Base-by-base conservation (phyloP, 352 stramenopile genomes). In the Thraustotheca clavata region DNA sequence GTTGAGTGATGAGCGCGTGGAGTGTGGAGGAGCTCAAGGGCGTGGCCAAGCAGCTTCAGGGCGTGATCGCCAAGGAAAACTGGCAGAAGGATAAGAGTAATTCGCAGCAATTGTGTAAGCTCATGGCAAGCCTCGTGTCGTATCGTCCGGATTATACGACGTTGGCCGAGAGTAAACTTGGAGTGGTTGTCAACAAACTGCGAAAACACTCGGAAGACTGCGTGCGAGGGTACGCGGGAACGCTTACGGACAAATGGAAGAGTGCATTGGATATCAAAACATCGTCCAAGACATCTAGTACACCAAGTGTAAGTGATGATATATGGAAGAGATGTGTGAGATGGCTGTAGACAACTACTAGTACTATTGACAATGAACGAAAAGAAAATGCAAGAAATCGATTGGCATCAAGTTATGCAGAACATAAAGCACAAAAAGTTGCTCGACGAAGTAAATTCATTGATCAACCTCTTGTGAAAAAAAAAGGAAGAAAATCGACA, bases 181-280 rank as follows among this genome's bases (percentile, higher is more conserved):
- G 85, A 38, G 80, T 82, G 26, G 78, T 80, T 61, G 85, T 94
- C 35, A 87, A 82, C 70, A 92, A 92, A 57, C 76, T 92, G 59
- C 87, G 82, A 62, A 94, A 94, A 68, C 85, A 94, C 69, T 67
- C 86, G 20, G 85, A 94, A 54, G 76, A 90, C 27, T 71, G 91
- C 60, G 77, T 94, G 41, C 74, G 76, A 34, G 83, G 80, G 24
- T 94, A 94, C 72, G 91, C 81, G 47, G 67, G 73, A 16, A 89
- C 70, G n/a, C 73, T 94, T 59, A 92, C 78, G 18, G 81, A 88
- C 62, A 90, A 89, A 66, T 94, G 85, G 85, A 90, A 88, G 73
- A 55, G 60, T 27, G 67, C 89, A 40, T 76, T 94, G 36, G 85
- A 84, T 18, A 62, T 94, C 12, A 49, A 54, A n/a, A 22, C 57